These are phyloP conservation scores for Chimonanthus praecox DNA, from an alignment of 164 flowering plant genomes.

Conservation along the genomic window DNA sequence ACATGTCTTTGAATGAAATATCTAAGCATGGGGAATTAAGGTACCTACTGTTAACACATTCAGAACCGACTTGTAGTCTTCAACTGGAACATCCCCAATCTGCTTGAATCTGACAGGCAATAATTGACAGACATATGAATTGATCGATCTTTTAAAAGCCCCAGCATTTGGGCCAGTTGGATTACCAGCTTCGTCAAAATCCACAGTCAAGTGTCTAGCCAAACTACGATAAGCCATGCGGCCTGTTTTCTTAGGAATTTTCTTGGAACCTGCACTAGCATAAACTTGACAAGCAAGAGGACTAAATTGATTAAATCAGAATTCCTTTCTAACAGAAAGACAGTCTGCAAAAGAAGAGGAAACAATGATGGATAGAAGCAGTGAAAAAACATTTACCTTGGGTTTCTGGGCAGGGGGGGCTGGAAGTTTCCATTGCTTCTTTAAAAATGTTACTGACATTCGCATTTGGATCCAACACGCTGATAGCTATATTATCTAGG, in stretches of 20 bases:
- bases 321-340: too few relatives aligned
- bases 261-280: constrained; percentile 18
- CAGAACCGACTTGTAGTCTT: constrained; percentile 22
- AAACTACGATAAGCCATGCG: constrained; percentile 14
- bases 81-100: constrained; percentile 26
- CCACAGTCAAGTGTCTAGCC: constrained; percentile 21
- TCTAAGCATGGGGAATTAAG: constrained; percentile 5
- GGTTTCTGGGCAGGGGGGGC: constrained; percentile 12
- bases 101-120: constrained; percentile 27
- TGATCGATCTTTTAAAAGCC: constrained; percentile 28
- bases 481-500: constrained; percentile 23
- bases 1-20: not conserved
- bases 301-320: not conserved
- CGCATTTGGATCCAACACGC: constrained; percentile 21
- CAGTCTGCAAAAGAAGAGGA: not conserved
- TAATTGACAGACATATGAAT: constrained; percentile 26
- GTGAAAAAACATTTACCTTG: constrained; percentile 9
- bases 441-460: constrained; percentile 26
- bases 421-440: constrained; percentile 27
- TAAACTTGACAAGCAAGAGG: constrained; percentile 1
- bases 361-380: not conserved
- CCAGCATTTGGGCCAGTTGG: constrained; percentile 28
- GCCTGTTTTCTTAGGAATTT: constrained; percentile 12
- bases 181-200: constrained; percentile 26
- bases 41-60: constrained; percentile 25